Conservation (phyloP, 2,329 filamentous ascomycete species). For the Fusarium tanahbumbuense region DNA sequence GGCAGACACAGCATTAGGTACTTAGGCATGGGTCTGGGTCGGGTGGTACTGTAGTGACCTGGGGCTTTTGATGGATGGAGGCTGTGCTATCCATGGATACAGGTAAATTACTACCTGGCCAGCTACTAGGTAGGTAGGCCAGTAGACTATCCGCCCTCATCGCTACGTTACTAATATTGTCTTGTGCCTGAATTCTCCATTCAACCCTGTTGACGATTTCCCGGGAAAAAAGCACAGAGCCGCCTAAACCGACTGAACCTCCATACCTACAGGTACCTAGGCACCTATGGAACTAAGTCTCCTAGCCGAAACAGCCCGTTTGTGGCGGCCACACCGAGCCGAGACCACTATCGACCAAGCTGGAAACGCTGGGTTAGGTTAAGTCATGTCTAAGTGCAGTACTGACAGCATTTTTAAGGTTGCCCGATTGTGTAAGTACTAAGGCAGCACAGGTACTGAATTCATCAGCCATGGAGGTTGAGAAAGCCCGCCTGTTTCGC, state of each 20-base stretch:
- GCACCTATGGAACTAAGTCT: neutral
- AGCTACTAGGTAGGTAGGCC: no score
- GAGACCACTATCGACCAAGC: constrained; percentile 5
- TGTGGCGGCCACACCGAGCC: constrained; percentile 4
- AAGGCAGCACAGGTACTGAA: no score
- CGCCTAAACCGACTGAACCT: constrained; percentile 5
- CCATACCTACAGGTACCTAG: no score
- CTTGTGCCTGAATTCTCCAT: neutral
- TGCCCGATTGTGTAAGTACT: neutral
- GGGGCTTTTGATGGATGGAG: neutral
- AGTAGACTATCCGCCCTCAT: neutral
- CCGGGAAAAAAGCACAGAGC: neutral
- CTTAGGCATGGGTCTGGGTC: neutral
- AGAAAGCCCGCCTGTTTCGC: constrained; percentile 18
- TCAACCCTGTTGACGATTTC: neutral
- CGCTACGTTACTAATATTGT: neutral
- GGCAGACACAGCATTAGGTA: neutral
- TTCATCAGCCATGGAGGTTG: constrained; percentile 5
- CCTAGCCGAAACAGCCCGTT: constrained; percentile 17
- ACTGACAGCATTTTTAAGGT: constrained; percentile 2
- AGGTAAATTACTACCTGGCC: no score
- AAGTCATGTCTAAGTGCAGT: neutral
- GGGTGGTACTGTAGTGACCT: neutral
- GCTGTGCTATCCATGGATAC: neutral
- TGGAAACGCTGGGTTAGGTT: constrained; percentile 16